Conservation (phyloP, 2,329 filamentous ascomycete species). For the Fusarium sp. region DNA sequence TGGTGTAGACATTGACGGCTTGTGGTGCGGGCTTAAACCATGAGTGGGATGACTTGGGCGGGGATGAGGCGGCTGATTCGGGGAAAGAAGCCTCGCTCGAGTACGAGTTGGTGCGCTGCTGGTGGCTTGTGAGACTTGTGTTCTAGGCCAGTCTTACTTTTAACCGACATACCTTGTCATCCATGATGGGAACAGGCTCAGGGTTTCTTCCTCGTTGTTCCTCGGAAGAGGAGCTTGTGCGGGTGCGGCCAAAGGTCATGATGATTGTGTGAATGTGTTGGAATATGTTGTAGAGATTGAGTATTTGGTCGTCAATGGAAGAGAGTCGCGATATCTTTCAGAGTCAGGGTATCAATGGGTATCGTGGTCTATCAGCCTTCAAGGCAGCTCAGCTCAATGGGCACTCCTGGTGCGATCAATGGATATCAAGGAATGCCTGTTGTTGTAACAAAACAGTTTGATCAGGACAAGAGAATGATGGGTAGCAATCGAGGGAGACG, state of each 20-base stretch:
- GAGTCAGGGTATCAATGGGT: slow-evolving; percentile 16
- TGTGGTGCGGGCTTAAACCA: slow-evolving; percentile 52
- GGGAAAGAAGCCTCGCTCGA: slow-evolving; percentile 45
- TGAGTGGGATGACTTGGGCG: slow-evolving; percentile 48
- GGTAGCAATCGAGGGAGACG: slow-evolving; percentile 8
- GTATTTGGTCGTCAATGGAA: background rate
- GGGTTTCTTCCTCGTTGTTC: slow-evolving; percentile 35
- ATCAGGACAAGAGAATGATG: background rate
- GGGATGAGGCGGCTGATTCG: slow-evolving; percentile 42
- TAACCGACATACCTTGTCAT: slow-evolving; percentile 40
- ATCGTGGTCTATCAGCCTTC: slow-evolving; percentile 32
- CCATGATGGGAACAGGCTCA: slow-evolving; percentile 38
- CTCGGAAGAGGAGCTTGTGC: slow-evolving; percentile 35
- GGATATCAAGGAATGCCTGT: slow-evolving; percentile 40
- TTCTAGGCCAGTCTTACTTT: slow-evolving; percentile 9
- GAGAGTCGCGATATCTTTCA: background rate
- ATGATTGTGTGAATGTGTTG: slow-evolving; percentile 1
- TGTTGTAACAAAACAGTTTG: slow-evolving; percentile 17
- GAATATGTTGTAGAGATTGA: background rate
- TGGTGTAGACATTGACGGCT: slow-evolving; percentile 64
- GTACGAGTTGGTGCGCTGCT: slow-evolving; percentile 47
- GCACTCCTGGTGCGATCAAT: slow-evolving; percentile 40
- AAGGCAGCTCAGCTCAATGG: slow-evolving; percentile 30
- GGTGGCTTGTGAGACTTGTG: slow-evolving; percentile 35
- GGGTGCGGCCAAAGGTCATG: slow-evolving; percentile 28